Conservation (phyloP, 345 rosid species). For the Noccaea bulbosa region DNA sequence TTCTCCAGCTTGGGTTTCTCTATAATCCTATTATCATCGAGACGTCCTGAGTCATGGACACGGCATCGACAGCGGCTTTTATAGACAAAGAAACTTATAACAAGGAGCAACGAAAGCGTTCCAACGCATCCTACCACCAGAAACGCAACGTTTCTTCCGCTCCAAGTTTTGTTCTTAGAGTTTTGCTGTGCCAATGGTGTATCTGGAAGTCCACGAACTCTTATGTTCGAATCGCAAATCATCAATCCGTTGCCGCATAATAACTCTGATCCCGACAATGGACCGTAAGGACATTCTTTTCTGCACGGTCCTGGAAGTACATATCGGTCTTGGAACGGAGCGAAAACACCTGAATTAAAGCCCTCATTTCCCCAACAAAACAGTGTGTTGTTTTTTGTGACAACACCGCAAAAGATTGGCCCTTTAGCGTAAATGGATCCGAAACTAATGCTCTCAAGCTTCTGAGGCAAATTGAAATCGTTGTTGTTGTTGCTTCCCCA, state of each 20-base stretch:
- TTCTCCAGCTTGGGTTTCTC: conserved; percentile 49
- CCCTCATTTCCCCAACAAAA: conserved; percentile 65
- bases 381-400: conserved; percentile 42
- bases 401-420: conserved; percentile 66
- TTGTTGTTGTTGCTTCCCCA: conserved; percentile 57
- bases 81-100: conserved; percentile 50
- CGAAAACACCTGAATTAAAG: conserved; percentile 38
- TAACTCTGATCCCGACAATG: conserved; percentile 28
- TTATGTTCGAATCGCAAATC: conserved; percentile 21
- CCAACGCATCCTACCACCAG: conserved; percentile 72
- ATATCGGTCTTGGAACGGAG: conserved; percentile 43
- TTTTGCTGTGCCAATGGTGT: neutral
- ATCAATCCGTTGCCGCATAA: conserved; percentile 37
- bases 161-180: conserved; percentile 43
- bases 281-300: conserved; percentile 46
- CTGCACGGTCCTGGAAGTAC: conserved; percentile 66
- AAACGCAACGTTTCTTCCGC: conserved; percentile 50
- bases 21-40: conserved; percentile 48
- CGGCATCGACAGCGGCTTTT: conserved; percentile 53
- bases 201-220: neutral
- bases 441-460: conserved; percentile 38
- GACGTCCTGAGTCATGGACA: conserved; percentile 72
- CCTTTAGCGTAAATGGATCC: conserved; percentile 57
- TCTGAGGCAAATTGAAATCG: conserved; percentile 51
- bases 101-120: conserved; percentile 47